Conservation (phyloP, 2,329 filamentous ascomycete species). For the Sporothrix variecibatus region DNA sequence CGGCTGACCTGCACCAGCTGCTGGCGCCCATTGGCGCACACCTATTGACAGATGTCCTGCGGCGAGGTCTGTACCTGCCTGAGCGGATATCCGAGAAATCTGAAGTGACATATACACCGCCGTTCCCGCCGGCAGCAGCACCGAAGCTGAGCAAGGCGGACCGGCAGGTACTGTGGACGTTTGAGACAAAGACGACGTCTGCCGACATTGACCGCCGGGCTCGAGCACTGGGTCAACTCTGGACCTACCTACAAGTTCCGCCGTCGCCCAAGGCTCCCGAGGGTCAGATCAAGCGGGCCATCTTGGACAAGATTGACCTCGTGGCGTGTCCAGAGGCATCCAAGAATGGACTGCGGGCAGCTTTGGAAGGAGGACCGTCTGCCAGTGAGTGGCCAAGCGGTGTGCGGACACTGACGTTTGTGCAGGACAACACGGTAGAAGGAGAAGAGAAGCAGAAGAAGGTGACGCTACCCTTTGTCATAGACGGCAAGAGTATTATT, state of each 20-base stretch:
- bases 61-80: conserved; percentile 63
- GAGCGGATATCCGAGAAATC: neutral
- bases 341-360: conserved; percentile 14
- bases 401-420: conserved; percentile 27
- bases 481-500: conserved; percentile 27
- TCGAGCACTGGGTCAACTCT: conserved; percentile 65
- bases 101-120: conserved; percentile 41
- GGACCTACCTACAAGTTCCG: conserved; percentile 49
- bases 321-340: conserved; percentile 27
- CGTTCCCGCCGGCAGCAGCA: conserved; percentile 55
- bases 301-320: conserved; percentile 42
- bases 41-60: conserved; percentile 69
- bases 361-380: neutral
- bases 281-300: conserved; percentile 39
- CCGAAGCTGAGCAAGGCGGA: conserved; percentile 71
- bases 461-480: conserved; percentile 26
- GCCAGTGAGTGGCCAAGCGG: neutral
- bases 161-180: conserved; percentile 60
- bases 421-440: neutral
- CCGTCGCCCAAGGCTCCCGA: neutral
- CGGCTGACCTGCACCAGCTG: conserved; percentile 48
- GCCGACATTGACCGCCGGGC: conserved; percentile 57
- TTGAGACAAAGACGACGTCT: conserved; percentile 47
- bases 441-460: neutral
- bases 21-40: conserved; percentile 67